A percentile compares a stretch with the other conserved stretches of the same genome.
phyloP scores from a whole-genome alignment of 2,329 filamentous ascomycete species.

The Botrytis galanthina region DNA sequence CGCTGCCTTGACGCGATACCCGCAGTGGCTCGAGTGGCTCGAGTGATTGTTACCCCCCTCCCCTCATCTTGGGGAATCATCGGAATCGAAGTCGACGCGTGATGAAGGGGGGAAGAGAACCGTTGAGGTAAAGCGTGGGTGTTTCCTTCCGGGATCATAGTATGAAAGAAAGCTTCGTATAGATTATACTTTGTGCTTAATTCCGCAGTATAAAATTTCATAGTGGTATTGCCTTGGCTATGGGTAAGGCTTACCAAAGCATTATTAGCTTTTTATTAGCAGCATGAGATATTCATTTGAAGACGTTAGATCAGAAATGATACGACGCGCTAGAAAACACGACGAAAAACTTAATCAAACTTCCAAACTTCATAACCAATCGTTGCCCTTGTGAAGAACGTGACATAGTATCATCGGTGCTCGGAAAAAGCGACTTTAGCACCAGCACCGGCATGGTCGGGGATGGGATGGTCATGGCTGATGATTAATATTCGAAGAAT shows the following conservation, averaged over 20 bases:
- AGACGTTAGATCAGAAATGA: not conserved
- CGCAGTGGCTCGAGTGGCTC: too few relatives aligned
- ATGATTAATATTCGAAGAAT: fast-evolving
- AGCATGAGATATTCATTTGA: not conserved
- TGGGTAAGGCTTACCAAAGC: not conserved
- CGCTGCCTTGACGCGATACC: not conserved
- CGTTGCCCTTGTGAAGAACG: not conserved
- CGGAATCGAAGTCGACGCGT: not conserved
- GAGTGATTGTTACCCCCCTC: not conserved
- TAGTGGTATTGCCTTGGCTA: not conserved
- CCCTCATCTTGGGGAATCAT: constrained; percentile 12
- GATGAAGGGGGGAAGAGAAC: not conserved
- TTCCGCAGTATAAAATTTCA: not conserved
- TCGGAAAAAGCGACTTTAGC: not conserved
- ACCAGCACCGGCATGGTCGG: too few relatives aligned
- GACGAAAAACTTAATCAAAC: not conserved
- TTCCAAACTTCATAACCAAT: not conserved
- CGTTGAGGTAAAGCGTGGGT: not conserved
- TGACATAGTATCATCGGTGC: not conserved
- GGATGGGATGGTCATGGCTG: not conserved
- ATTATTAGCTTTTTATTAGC: not conserved
- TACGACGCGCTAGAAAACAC: not conserved
- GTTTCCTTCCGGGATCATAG: not conserved
- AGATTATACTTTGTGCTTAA: not conserved
- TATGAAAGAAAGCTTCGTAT: not conserved